Conservation (phyloP, 441 rosid genomes). For the Hura crepitans region DNA sequence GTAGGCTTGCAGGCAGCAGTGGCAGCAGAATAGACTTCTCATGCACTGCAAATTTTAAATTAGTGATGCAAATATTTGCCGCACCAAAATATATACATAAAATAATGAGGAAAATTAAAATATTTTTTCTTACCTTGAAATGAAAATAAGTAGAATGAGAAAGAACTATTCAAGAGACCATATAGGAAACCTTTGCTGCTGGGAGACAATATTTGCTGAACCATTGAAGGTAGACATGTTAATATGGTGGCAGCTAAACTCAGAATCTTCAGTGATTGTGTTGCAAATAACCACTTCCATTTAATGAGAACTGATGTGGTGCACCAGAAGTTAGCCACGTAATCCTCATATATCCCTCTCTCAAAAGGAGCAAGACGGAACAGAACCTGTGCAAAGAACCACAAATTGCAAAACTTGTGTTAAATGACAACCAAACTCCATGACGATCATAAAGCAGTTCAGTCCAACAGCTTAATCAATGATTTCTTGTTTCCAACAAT, state of each 20-base stretch:
- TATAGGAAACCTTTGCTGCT: conserved; percentile 78
- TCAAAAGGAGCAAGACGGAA: conserved; percentile 91
- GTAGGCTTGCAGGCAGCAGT: conserved; percentile 68
- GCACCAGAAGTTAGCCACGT: conserved; percentile 97
- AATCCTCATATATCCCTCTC: conserved; percentile 94
- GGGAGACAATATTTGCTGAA: conserved; percentile 72
- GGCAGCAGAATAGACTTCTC: conserved; percentile 94
- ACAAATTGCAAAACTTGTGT: not conserved
- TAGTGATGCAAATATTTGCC: conserved; percentile 9
- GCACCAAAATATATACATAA: conserved; percentile 2
- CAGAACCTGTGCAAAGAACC: conserved; percentile 51
- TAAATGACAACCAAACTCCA: not conserved
- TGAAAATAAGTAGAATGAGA: conserved; percentile 80
- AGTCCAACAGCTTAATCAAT: not conserved
- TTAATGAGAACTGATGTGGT: conserved; percentile 66
- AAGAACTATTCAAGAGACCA: conserved; percentile 70
- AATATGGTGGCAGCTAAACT: conserved; percentile 63
- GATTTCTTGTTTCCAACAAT: not conserved
- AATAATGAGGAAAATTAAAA: conserved; percentile 1
- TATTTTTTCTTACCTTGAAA: conserved; percentile 59
- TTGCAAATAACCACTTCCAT: conserved; percentile 75
- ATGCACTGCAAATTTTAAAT: conserved; percentile 52
- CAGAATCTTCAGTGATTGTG: conserved; percentile 47
- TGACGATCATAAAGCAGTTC: not conserved
- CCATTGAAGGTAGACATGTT: conserved; percentile 75